Evolutionary conservation across 306 rosid genomes (phyloP).

Genomic region (Prunus armeniaca): DNA sequence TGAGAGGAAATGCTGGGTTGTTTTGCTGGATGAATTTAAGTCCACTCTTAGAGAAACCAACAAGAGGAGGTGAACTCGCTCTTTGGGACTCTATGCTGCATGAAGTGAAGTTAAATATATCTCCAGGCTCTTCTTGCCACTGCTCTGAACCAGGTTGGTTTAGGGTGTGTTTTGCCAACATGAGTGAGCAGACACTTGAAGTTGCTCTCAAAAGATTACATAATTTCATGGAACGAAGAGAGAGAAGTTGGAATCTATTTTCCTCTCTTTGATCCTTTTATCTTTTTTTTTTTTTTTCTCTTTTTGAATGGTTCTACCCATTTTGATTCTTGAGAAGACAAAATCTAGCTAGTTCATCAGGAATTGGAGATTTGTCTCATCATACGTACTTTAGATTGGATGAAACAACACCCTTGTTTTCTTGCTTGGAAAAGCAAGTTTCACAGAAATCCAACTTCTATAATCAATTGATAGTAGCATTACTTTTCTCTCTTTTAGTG

Average conservation of each 20-base stretch:
- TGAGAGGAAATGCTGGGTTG: slow-evolving; percentile 86
- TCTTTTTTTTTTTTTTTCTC: background rate
- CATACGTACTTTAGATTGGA: slow-evolving; percentile 19
- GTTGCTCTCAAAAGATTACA: slow-evolving; percentile 70
- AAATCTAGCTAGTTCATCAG: slow-evolving; percentile 11
- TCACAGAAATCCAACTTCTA: no score
- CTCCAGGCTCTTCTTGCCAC: slow-evolving; percentile 91
- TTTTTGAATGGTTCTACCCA: slow-evolving; percentile 54
- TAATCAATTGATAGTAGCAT: no score
- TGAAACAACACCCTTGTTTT: slow-evolving; percentile 43
- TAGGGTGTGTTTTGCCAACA: slow-evolving; percentile 92
- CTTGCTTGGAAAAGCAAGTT: slow-evolving; percentile 72
- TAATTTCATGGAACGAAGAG: slow-evolving; percentile 43
- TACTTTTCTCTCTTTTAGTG: no score
- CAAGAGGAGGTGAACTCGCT: slow-evolving; percentile 64
- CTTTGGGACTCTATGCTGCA: slow-evolving; percentile 58
- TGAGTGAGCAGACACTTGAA: slow-evolving; percentile 65
- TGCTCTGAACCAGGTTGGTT: slow-evolving; percentile 96
- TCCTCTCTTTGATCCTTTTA: background rate
- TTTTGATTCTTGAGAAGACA: slow-evolving; percentile 37
- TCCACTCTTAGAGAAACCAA: slow-evolving; percentile 49
- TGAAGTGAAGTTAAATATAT: slow-evolving; percentile 70
- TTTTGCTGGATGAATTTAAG: slow-evolving; percentile 95
- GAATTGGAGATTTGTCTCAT: slow-evolving; percentile 2
- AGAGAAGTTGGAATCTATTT: background rate